Conservation (phyloP, 768 basidiomycete species). For the Mycena sanguinolenta region DNA sequence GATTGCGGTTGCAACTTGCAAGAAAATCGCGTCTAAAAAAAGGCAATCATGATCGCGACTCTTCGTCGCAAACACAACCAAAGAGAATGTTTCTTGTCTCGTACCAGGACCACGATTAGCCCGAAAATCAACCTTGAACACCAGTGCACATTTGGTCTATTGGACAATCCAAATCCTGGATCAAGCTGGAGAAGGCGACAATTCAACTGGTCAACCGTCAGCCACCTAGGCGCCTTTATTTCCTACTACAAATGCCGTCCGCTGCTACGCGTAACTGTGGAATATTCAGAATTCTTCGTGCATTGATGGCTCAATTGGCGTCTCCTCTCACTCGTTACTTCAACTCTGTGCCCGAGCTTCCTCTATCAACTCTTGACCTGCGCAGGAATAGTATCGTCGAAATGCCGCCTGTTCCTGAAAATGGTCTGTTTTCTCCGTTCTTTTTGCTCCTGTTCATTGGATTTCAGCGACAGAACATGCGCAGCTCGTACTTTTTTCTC, state of each 20-base stretch:
- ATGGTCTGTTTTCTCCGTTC: constrained; percentile 7
- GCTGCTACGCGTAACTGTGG: constrained; percentile 20
- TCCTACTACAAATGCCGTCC: constrained; percentile 17
- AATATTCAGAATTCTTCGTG: constrained; percentile 4
- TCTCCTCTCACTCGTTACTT: constrained; percentile 14
- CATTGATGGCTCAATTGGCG: not conserved
- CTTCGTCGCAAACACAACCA: no score
- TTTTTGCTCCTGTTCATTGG: not conserved
- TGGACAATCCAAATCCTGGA: no score
- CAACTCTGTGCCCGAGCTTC: constrained; percentile 24
- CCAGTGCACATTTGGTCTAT: no score
- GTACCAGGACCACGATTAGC: not conserved
- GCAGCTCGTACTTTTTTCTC: constrained; percentile 17
- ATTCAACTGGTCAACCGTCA: not conserved
- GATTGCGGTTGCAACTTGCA: no score
- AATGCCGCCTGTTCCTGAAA: constrained; percentile 8
- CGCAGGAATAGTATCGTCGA: not conserved
- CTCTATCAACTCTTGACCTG: constrained; percentile 30
- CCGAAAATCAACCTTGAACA: no score
- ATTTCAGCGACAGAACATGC: constrained; percentile 23
- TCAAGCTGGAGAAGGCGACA: no score
- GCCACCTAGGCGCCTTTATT: not conserved
- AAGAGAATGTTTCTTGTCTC: no score
- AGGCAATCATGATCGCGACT: no score
- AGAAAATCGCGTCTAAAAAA: no score